Conservation (phyloP, 495 filamentous ascomycete species). For the Penicillium silybi region DNA sequence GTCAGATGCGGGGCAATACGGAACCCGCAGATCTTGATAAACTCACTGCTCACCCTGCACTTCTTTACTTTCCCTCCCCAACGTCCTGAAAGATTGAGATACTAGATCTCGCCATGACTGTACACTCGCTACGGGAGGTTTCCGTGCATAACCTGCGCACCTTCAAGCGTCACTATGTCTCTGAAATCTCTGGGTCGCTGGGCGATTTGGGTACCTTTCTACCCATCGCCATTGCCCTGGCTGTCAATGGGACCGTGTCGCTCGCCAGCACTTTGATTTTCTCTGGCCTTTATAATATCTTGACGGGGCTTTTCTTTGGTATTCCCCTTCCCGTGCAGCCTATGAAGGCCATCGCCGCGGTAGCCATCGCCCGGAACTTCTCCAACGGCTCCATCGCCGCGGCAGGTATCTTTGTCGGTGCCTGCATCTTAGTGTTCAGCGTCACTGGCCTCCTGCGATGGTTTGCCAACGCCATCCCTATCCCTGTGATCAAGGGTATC, state of each 20-base stretch:
- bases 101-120: slow-evolving; percentile 21
- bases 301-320: slow-evolving; percentile 77
- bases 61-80: not conserved
- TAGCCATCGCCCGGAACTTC: slow-evolving; percentile 68
- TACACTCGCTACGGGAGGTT: slow-evolving; percentile 30
- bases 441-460: slow-evolving; percentile 68
- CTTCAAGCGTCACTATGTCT: slow-evolving; percentile 55
- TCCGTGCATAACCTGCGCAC: slow-evolving; percentile 31
- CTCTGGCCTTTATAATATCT: slow-evolving; percentile 78
- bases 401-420: slow-evolving; percentile 72
- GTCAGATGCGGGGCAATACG: slow-evolving; percentile 2
- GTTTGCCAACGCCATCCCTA: slow-evolving; percentile 68
- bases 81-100: not conserved
- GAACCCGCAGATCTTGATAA: slow-evolving; percentile 10
- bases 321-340: slow-evolving; percentile 84
- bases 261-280: slow-evolving; percentile 83
- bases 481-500: slow-evolving; percentile 88
- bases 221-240: slow-evolving; percentile 80
- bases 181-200: slow-evolving; percentile 84
- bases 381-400: slow-evolving; percentile 65
- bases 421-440: slow-evolving; percentile 69
- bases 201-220: slow-evolving; percentile 91
- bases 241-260: slow-evolving; percentile 68
- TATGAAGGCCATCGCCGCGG: slow-evolving; percentile 89
- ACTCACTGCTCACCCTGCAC: slow-evolving; percentile 5